Conservation (phyloP, 164 flowering plant species). For the Liriodendron chinense region DNA sequence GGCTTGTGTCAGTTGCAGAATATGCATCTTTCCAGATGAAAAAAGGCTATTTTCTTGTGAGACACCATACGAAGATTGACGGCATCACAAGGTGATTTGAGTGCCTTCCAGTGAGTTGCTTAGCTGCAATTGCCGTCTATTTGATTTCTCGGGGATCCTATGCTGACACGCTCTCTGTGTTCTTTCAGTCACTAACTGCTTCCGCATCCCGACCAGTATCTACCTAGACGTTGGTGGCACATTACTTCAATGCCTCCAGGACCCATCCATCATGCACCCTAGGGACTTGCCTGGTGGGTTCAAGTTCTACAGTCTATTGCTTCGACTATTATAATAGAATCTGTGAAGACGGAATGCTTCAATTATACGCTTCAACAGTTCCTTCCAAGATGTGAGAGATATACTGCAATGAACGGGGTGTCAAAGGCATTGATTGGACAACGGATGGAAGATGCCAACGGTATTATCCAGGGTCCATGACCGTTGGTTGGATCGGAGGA, state of each 20-base stretch:
- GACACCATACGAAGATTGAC: slow-evolving; percentile 82
- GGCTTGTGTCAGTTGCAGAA: slow-evolving; percentile 79
- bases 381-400: no score
- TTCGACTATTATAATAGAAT: no score
- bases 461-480: no score
- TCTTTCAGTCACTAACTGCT: slow-evolving; percentile 82
- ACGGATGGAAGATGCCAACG: no score
- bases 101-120: slow-evolving; percentile 64
- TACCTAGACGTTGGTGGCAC: slow-evolving; percentile 81
- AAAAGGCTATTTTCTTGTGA: slow-evolving; percentile 61
- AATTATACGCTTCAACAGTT: no score
- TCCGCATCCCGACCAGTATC: slow-evolving; percentile 87
- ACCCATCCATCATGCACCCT: neutral
- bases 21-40: slow-evolving; percentile 81
- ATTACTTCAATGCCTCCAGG: slow-evolving; percentile 40
- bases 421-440: no score
- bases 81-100: slow-evolving; percentile 85
- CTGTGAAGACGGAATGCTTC: no score
- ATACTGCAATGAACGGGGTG: no score
- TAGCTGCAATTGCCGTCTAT: slow-evolving; percentile 77
- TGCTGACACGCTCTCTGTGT: slow-evolving; percentile 89
- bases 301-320: no score
- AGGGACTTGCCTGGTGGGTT: no score
- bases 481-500: no score
- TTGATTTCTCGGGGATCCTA: slow-evolving; percentile 89